These are phyloP conservation scores for Jimgerdemannia flammicorona DNA, from an alignment of 192 early-diverging fungal species.

Conservation along the genomic window DNA sequence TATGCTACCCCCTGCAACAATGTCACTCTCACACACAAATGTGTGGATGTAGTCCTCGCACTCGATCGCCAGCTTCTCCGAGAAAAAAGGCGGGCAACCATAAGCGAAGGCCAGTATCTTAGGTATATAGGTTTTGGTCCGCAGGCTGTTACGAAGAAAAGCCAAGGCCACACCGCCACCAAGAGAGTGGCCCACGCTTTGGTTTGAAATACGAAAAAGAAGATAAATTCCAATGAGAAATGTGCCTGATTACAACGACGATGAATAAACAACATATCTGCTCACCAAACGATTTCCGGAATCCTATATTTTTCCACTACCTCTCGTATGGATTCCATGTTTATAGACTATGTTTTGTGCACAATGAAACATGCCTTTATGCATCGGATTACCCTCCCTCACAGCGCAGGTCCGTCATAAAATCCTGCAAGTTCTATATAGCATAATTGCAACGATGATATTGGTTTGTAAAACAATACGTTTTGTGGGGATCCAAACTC, in stretches of 20 bases:
- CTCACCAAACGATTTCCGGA: too few relatives aligned
- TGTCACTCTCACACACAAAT: background rate
- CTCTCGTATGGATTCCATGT: too few relatives aligned
- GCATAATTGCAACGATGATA: background rate
- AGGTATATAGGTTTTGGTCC: background rate
- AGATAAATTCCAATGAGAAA: too few relatives aligned
- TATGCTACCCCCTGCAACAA: background rate
- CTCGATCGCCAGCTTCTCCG: background rate
- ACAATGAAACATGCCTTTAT: background rate
- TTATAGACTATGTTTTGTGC: background rate
- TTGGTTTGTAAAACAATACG: background rate
- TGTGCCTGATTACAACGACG: too few relatives aligned
- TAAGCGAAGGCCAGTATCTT: background rate
- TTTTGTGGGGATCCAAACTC: background rate
- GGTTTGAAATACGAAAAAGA: background rate
- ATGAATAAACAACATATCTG: too few relatives aligned
- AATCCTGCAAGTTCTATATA: background rate
- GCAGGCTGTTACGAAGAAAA: background rate
- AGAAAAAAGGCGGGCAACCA: background rate
- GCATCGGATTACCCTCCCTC: background rate
- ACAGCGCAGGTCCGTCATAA: background rate
- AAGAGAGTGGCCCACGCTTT: background rate
- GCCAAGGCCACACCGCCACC: background rate
- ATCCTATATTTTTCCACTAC: too few relatives aligned
- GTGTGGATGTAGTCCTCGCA: background rate